Percentiles rank a stretch among this genome's conserved stretches.
These are phyloP conservation scores for Monosporozyma unispora DNA, from an alignment of 805 yeast species.

Conservation along the genomic window DNA sequence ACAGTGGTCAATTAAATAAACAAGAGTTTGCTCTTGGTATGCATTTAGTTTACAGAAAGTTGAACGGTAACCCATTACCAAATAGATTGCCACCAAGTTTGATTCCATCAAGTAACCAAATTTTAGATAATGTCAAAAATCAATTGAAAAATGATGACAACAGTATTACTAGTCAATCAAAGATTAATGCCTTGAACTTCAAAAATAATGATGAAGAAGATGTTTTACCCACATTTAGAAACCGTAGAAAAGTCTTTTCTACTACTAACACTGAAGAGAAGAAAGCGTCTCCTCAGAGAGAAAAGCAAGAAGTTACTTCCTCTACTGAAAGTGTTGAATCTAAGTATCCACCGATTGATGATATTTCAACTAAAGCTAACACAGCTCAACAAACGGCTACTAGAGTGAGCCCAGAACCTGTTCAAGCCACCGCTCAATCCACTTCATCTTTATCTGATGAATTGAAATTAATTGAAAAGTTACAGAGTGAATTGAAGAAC, in stretches of 20 bases:
- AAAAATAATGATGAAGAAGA: constrained; percentile 74
- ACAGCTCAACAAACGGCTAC: not conserved
- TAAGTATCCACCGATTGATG: not conserved
- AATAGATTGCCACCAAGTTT: constrained; percentile 75
- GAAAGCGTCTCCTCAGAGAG: constrained; percentile 1
- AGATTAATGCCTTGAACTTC: constrained; percentile 38
- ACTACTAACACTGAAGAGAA: constrained; percentile 5
- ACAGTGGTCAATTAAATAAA: constrained; percentile 72
- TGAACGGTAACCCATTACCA: constrained; percentile 86
- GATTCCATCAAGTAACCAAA: constrained; percentile 75
- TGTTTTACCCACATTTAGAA: constrained; percentile 59
- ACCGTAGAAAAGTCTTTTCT: constrained; percentile 24
- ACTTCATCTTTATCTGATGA: constrained; percentile 26
- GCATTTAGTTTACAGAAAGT: constrained; percentile 87
- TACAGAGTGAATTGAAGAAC: constrained; percentile 50
- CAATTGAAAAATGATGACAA: constrained; percentile 22
- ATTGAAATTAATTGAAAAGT: constrained; percentile 48
- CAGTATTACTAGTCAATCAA: constrained; percentile 11
- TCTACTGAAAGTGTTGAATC: not conserved
- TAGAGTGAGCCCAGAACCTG: not conserved
- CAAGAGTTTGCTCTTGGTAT: constrained; percentile 95
- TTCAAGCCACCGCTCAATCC: not conserved
- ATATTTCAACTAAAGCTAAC: not conserved
- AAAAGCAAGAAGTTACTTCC: not conserved
- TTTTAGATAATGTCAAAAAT: constrained; percentile 66